Evolutionary conservation across 2,329 filamentous ascomycete species (phyloP).

Genomic region (Exophiala alcalophila): DNA sequence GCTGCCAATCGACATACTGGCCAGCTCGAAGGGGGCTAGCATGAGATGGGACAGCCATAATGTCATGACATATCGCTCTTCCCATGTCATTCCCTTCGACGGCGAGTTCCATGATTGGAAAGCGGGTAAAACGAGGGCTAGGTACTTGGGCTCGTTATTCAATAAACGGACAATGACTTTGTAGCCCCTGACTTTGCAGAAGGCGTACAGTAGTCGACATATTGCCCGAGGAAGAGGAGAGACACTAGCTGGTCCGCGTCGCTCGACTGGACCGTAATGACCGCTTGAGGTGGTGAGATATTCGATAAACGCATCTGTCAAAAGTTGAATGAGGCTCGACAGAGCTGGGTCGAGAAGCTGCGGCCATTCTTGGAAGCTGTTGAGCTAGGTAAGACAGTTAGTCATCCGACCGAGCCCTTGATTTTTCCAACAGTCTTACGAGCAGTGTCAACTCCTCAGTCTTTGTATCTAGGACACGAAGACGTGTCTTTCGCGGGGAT

Average conservation of each 20-base stretch:
- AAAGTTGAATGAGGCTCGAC: constrained; percentile 67
- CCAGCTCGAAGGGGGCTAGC: constrained; percentile 84
- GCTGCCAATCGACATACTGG: constrained; percentile 66
- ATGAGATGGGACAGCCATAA: constrained; percentile 83
- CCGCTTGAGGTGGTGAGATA: constrained; percentile 30
- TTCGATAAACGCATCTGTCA: constrained; percentile 70
- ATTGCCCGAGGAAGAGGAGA: constrained; percentile 66
- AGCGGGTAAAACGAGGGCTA: constrained; percentile 69
- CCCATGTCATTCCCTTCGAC: constrained; percentile 63
- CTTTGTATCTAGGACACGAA: constrained; percentile 13
- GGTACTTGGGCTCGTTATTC: constrained; percentile 80
- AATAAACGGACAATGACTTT: constrained; percentile 90
- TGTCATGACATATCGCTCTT: constrained; percentile 81
- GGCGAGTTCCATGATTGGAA: constrained; percentile 29
- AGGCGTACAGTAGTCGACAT: constrained; percentile 76
- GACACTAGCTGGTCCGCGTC: constrained; percentile 37
- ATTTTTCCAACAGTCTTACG: constrained; percentile 18
- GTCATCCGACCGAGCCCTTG: constrained; percentile 1
- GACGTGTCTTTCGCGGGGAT: constrained; percentile 17
- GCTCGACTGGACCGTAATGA: constrained; percentile 29
- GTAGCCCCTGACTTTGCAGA: constrained; percentile 91
- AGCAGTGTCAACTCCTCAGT: constrained; percentile 23
- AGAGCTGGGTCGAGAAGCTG: constrained; percentile 87
- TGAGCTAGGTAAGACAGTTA: constrained; percentile 53
- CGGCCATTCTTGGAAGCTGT: constrained; percentile 91